These are phyloP conservation scores for Stropharia rugosoannulata DNA, from an alignment of 768 basidiomycete species.

Conservation along the genomic window DNA sequence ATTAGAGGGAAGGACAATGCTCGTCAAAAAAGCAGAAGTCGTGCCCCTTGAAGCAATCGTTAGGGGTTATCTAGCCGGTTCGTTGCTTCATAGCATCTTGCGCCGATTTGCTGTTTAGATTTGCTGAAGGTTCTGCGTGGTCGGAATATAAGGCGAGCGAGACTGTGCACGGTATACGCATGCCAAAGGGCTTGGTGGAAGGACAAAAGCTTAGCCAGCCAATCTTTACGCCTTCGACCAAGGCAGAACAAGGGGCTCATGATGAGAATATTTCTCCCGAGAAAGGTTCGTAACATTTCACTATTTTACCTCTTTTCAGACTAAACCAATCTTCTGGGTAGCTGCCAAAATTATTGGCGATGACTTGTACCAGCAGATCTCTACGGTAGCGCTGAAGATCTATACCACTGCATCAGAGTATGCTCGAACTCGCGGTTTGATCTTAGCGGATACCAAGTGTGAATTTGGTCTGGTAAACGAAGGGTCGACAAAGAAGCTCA, in stretches of 20 bases:
- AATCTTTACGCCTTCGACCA: conserved; percentile 95
- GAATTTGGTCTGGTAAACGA: conserved; percentile 85
- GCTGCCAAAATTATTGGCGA: conserved; percentile 67
- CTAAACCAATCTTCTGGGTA: conserved; percentile 23
- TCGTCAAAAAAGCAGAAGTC: conserved; percentile 86
- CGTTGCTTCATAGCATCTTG: conserved; percentile 1
- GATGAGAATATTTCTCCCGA: conserved; percentile 95
- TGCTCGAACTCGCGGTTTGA: conserved; percentile 74
- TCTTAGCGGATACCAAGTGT: conserved; percentile 98
- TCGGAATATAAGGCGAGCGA: conserved; percentile 84
- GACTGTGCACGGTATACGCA: conserved; percentile 83
- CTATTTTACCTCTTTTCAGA: neutral
- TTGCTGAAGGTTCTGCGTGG: conserved; percentile 87
- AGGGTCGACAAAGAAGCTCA: conserved; percentile 47
- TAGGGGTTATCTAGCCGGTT: conserved; percentile 94
- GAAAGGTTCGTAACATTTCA: conserved; percentile 46
- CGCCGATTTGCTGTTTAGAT: neutral
- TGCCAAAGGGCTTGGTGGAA: conserved; percentile 80
- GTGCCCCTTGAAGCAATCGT: conserved; percentile 95
- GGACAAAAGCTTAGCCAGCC: conserved; percentile 80
- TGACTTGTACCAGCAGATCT: conserved; percentile 60
- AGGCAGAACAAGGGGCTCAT: conserved; percentile 90
- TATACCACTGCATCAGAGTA: conserved; percentile 77
- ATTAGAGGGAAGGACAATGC: conserved; percentile 85
- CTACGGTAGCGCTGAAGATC: conserved; percentile 57